Percentiles rank a stretch among this genome's conserved stretches.
Evolutionary conservation across 306 rosid species (phyloP).

Genomic region (Aeschynomene evenia): DNA sequence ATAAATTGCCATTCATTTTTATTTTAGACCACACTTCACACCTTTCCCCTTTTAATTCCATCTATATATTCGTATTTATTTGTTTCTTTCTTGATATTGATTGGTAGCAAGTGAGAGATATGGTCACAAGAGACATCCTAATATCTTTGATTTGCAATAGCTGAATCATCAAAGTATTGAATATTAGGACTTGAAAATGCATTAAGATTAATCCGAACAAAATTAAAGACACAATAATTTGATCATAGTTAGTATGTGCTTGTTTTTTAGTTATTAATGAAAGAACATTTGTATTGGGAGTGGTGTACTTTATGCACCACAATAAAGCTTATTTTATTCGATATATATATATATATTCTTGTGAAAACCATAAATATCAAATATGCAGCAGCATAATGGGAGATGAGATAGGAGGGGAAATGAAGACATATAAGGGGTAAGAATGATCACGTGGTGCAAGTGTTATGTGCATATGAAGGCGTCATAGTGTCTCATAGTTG

Average conservation of each 20-base stretch:
- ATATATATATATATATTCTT: no score
- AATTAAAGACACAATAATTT: not conserved
- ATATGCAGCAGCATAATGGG: not conserved
- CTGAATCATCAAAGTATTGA: not conserved
- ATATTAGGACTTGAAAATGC: not conserved
- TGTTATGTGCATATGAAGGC: conserved; percentile 18
- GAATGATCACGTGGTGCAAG: conserved; percentile 37
- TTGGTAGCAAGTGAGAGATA: no score
- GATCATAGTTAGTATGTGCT: not conserved
- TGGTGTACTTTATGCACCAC: not conserved
- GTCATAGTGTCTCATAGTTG: conserved; percentile 26
- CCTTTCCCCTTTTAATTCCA: no score
- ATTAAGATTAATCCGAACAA: no score
- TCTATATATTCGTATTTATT: no score
- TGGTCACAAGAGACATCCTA: not conserved
- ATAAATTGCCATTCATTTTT: no score
- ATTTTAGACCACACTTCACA: no score
- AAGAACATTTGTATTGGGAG: not conserved
- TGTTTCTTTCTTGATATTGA: no score
- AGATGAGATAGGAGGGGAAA: not conserved
- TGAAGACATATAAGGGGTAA: conserved; percentile 3
- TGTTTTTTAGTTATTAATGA: not conserved
- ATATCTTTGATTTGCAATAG: not conserved
- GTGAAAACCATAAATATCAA: conserved; percentile 21
- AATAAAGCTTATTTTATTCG: no score